Base-by-base conservation (phyloP, 768 basidiomycete species). In the Amyloporia xantha region DNA sequence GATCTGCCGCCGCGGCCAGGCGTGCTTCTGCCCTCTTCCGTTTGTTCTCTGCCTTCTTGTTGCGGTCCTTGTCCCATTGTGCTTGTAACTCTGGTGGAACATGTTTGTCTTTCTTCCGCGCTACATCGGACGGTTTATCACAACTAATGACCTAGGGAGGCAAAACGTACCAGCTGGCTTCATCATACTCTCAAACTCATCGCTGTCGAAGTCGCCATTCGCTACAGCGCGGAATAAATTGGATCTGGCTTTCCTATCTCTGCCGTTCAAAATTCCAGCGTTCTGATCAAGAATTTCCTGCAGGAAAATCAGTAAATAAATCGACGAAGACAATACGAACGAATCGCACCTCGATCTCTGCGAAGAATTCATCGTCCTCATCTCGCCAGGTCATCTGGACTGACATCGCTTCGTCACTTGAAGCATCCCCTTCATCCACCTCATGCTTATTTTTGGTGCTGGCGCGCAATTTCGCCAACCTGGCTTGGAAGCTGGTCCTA, bases 61-160 rank as follows among this genome's bases (percentile, higher is more conserved):
- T 68, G 1, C 91, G 88, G 60, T 97, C 94, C 41, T 76, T 76
- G 39, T 80, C 77, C 91, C 91, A 96, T 50, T 81, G 82, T 0
- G 67, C 76, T 45, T 71, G 73, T 6, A 96, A 72, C 5, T 81
- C 74, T 1, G 68, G 57, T 0, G 87, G 78, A 10, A 86, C 56
- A 40, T 70, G 66, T 52, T 71, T 75, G 49, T 71, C 57, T 58
- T 82, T 79, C 57, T 78, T 81, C 25, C 67, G 66, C 51, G 72
- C 75, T 60, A 59, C 1, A 25, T 69, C 71, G 53, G 15, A 25
- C 48, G 21, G 30, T 44, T 28, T 6, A 40, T 10, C 11, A 40
- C 12, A 5, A 10, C n/a, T 20, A 13, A 19, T 7, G 13, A 25
- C 20, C 7, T 20, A 46, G 41, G 38, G 41, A 23, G 23, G 42